Evolutionary conservation across 352 stramenopile species (phyloP), one percentile per base, ranked within the genome.

Genomic region (Thraustotheca clavata): DNA sequence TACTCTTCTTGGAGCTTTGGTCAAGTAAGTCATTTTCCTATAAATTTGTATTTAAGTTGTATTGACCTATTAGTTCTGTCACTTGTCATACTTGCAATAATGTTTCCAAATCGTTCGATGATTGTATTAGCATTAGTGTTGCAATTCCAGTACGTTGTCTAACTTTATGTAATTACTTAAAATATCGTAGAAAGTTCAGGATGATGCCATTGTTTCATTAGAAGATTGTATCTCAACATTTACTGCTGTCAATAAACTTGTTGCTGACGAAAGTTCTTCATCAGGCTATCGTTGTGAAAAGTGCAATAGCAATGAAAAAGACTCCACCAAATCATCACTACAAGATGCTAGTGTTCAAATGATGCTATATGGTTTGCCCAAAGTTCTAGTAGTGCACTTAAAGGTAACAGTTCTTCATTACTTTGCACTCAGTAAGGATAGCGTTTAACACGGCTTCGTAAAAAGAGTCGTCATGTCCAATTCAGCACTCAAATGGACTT

Each of bases 301-400:
- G 9, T 65, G 57, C 36, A 54, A 36, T 8, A 20, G 8, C 5
- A 11, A 11, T 29, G 55, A 14, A 60, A 20, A 43, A 43, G 20
- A 20, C 20, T 9, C 52, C 9, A 26, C 31, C 27, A 73, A 80
- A 52, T 77, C 71, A 43, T 36, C 61, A 31, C 47, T 62, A 20
- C 76, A 75, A 1, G 78, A 87, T 49, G 81, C 81, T 1, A 73
- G 62, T 4, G 83, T 90, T 74, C 75, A 75, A 34, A 20, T 86
- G 29, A 70, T 76, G 14, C 67, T 91, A 12, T 82, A 74, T 18
- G 62, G 69, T 18, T 49, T 86, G 20, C 77, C 81, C 26, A 71
- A 71, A 9, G 71, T 91, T 18, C 77, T 91, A 1, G 74, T 86
- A 34, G 55, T 91, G 35, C 81, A 91, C 62, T 71, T 91, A 16